A percentile compares a stretch with the other conserved stretches of the same genome.
These are phyloP conservation scores for Zygosaccharomyces lentus DNA, from an alignment of 805 yeast species.

Conservation along the genomic window DNA sequence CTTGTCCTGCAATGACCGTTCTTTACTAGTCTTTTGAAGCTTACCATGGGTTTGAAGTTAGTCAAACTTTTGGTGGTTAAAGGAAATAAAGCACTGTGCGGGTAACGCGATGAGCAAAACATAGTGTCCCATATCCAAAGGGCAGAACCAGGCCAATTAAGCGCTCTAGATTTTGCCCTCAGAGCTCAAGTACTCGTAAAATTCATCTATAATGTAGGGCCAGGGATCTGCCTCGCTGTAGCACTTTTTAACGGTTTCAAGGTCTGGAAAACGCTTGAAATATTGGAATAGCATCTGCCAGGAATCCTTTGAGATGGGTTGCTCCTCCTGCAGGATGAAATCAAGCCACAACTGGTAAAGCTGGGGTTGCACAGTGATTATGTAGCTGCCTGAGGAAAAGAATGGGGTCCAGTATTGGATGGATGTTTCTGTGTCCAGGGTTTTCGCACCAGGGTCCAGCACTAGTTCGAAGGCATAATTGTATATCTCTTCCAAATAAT, in stretches of 20 bases:
- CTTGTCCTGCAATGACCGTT: not conserved
- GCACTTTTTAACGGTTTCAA: conserved; percentile 45
- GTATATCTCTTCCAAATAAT: conserved; percentile 56
- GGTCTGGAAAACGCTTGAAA: conserved; percentile 46
- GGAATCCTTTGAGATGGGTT: conserved; percentile 61
- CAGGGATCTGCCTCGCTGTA: conserved; percentile 85
- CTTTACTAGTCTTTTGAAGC: not conserved
- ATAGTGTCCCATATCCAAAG: not conserved
- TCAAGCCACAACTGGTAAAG: conserved; percentile 53
- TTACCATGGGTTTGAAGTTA: not conserved
- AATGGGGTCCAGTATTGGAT: conserved; percentile 74
- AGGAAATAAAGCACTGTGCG: not conserved
- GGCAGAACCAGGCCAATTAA: not conserved
- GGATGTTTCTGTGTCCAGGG: conserved; percentile 56
- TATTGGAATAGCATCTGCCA: conserved; percentile 84
- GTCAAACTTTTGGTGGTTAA: conserved; percentile 1
- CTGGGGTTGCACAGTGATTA: conserved; percentile 23
- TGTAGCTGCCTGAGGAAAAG: conserved; percentile 33
- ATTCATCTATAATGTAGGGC: conserved; percentile 88
- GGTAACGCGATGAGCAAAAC: not conserved
- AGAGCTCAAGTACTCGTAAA: conserved; percentile 51
- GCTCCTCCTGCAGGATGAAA: conserved; percentile 43
- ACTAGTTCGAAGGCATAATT: conserved; percentile 65
- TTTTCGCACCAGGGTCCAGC: conserved; percentile 55
- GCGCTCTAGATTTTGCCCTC: conserved; percentile 1